Evolutionary conservation across 345 rosid genomes (phyloP), one percentile per base, ranked within the genome.

Genomic region (Streptanthus diversifolius): DNA sequence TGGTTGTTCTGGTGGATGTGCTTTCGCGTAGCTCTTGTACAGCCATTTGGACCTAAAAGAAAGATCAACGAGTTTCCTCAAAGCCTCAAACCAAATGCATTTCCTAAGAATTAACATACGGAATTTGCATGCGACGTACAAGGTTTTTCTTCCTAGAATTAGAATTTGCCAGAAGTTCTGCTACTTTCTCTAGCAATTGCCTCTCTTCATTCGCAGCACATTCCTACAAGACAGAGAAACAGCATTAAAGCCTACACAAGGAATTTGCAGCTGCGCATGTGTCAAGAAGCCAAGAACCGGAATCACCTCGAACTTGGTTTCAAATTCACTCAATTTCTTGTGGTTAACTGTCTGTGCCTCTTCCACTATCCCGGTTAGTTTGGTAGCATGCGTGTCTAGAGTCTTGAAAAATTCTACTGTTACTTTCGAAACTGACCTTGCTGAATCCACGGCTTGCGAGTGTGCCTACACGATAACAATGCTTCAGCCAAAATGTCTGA

Each of bases 241-340:
- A 18, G 17, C 25, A 45, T 60, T 22, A 44, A 47, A 63, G 48
- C 68, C 17, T 21, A 35, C 5, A 2, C 18, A 55, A 27, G 53
- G 41, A 33, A 60, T 5, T 71, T 25, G 45, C 40, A 39, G 68
- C 55, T 45, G 41, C 2, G 27, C 48, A 49, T 8, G 61, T 72
- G 45, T 69, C 75, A 21, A 21, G 64, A 69, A 58, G 60, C 35
- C 54, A 62, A 68, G 61, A 30, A 63, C 47, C 0, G 7, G 60
- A 73, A 56, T 68, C 76, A 95, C 99, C 98, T 95, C 96, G 72
- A 92, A 95, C 80, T 86, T 92, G 88, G 85, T 88, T 80, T 90
- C 97, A 24, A 95, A 84, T 65, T 87, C 91, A 40, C 87, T 84
- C 71, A 92, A 49, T 66, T 92, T 90, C 75, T 80, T 76, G 80